Conservation (phyloP, 2,329 filamentous ascomycete species). For the Colletotrichum horii region DNA sequence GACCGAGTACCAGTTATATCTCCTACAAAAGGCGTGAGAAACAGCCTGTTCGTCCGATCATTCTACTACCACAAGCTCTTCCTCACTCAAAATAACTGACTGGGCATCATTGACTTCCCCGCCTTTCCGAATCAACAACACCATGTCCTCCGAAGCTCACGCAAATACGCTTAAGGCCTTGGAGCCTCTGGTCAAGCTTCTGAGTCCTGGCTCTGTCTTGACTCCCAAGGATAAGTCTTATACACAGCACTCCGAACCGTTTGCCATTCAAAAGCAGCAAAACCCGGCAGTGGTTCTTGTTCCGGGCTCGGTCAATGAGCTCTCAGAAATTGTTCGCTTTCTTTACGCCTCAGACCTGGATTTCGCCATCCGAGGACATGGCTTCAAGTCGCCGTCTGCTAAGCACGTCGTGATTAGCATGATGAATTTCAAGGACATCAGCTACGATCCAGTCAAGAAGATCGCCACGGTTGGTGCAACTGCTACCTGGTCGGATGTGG, state of each 20-base stretch:
- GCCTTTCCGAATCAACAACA: background rate
- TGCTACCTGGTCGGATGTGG: constrained; percentile 5
- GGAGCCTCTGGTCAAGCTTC: background rate
- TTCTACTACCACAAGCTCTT: background rate
- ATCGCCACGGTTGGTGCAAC: constrained; percentile 1
- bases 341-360: background rate
- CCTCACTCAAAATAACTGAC: background rate
- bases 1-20: background rate
- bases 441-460: background rate
- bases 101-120: background rate
- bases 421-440: background rate
- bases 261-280: constrained; percentile 1
- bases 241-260: background rate
- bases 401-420: constrained; percentile 1
- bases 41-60: background rate
- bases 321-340: background rate
- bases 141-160: background rate
- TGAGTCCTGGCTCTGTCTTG: background rate
- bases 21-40: background rate
- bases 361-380: constrained; percentile 1
- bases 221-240: background rate
- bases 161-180: background rate
- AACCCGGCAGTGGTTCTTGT: background rate
- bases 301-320: background rate
- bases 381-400: constrained; percentile 10